Evolutionary conservation across 441 rosid species (phyloP).

Genomic region (Gossypium lobatum): DNA sequence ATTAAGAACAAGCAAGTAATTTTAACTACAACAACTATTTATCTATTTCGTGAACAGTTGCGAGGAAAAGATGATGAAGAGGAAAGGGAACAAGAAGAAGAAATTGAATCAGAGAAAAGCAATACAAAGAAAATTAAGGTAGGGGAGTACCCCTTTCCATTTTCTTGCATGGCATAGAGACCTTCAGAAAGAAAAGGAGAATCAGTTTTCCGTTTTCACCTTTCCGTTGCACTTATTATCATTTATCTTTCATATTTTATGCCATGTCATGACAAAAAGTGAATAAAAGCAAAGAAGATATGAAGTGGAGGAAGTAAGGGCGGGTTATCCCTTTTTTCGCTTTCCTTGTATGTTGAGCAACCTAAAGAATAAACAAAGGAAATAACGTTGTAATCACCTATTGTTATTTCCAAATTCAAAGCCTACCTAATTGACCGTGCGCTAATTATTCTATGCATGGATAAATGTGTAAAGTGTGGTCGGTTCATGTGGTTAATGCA

Average conservation of each 20-base stretch:
- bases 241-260: not conserved
- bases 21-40: not conserved
- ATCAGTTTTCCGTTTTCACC: not conserved
- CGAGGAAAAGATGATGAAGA: constrained; percentile 21
- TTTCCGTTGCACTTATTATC: not conserved
- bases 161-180: not conserved
- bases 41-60: constrained; percentile 13
- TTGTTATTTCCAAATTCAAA: not conserved
- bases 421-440: not conserved
- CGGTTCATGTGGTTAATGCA: not conserved
- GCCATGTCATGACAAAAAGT: not conserved
- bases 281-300: not conserved
- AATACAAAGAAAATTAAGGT: constrained; percentile 49
- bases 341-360: not conserved
- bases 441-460: not conserved
- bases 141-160: not conserved
- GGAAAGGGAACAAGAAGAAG: constrained; percentile 13
- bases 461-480: not conserved
- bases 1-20: constrained; percentile 1
- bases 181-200: not conserved
- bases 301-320: not conserved
- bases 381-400: not conserved
- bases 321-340: not conserved
- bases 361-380: not conserved
- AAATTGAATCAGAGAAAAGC: constrained; percentile 26